Evolutionary conservation across 2,329 filamentous ascomycete genomes (phyloP).

Genomic region (Penicillium concentricum): DNA sequence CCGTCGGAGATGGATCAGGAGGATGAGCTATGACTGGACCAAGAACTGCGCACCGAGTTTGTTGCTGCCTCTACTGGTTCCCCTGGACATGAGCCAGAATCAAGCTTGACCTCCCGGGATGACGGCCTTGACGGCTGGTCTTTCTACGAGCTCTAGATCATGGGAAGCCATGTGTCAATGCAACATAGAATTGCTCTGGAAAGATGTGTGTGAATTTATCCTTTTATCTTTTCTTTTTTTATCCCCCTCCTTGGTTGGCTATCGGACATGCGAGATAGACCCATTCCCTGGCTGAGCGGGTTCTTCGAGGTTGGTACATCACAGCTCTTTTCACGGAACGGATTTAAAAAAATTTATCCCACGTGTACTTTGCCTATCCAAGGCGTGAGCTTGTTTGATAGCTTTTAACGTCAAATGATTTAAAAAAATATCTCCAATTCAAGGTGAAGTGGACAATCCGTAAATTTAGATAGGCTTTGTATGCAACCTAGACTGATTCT

Average conservation of each 20-base stretch:
- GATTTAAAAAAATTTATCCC: background rate
- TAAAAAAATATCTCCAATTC: background rate
- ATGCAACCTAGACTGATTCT: too few species aligned
- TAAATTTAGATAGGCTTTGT: background rate
- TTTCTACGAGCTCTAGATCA: slow-evolving; percentile 58
- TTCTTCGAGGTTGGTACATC: slow-evolving; percentile 3
- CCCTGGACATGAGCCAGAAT: slow-evolving; percentile 16
- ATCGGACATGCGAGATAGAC: slow-evolving; percentile 4
- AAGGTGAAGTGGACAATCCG: background rate
- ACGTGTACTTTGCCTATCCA: background rate
- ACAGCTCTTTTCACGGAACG: slow-evolving; percentile 1
- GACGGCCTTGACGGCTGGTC: slow-evolving; percentile 62
- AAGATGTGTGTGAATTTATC: slow-evolving; percentile 15
- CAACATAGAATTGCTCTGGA: background rate
- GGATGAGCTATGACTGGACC: slow-evolving; percentile 77
- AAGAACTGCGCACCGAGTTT: slow-evolving; percentile 65
- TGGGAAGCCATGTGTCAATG: background rate
- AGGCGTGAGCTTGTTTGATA: slow-evolving; percentile 5
- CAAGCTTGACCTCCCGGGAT: slow-evolving; percentile 20
- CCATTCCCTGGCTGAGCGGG: slow-evolving; percentile 1
- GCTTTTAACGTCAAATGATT: slow-evolving; percentile 4
- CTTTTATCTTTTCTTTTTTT: slow-evolving; percentile 12
- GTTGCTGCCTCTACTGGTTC: slow-evolving; percentile 34
- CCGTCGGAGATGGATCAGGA: slow-evolving; percentile 91
- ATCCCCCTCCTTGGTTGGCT: background rate